Percentiles rank a stretch among this genome's conserved stretches.
phyloP scores from a whole-genome alignment of 116 monocot genomes.

The Iris pallida region DNA sequence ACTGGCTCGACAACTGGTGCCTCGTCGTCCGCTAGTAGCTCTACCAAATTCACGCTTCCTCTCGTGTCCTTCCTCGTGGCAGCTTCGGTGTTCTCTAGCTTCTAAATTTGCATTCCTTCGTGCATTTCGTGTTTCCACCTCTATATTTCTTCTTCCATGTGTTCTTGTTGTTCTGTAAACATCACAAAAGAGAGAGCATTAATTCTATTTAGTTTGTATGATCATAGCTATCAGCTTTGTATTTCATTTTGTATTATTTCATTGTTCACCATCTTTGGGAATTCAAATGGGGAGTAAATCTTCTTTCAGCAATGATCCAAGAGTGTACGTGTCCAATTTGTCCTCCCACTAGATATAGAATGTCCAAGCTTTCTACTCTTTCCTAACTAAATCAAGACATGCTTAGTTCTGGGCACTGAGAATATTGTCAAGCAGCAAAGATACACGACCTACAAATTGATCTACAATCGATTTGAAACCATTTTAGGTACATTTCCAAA shows the following conservation, averaged over 20 bases:
- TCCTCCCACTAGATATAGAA: no score
- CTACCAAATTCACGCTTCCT: neutral
- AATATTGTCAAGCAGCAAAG: no score
- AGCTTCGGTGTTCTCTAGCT: conserved; percentile 5
- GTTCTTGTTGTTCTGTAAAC: neutral
- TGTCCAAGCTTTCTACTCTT: no score
- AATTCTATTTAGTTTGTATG: neutral
- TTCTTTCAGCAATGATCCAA: no score
- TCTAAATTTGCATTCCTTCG: neutral
- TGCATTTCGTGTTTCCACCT: neutral
- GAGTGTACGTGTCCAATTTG: no score
- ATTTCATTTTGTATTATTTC: neutral
- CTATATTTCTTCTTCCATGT: neutral
- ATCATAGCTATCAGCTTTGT: neutral
- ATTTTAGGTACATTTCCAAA: no score
- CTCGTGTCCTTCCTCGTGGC: neutral
- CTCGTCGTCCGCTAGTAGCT: neutral
- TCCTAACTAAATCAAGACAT: no score
- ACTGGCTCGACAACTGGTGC: neutral
- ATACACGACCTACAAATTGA: no score
- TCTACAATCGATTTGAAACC: no score
- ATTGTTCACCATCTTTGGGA: neutral
- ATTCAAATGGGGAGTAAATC: no score
- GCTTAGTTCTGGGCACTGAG: no score
- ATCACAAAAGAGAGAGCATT: neutral